phyloP scores from a whole-genome alignment of 345 rosid genomes.

The Camelina neglecta region DNA sequence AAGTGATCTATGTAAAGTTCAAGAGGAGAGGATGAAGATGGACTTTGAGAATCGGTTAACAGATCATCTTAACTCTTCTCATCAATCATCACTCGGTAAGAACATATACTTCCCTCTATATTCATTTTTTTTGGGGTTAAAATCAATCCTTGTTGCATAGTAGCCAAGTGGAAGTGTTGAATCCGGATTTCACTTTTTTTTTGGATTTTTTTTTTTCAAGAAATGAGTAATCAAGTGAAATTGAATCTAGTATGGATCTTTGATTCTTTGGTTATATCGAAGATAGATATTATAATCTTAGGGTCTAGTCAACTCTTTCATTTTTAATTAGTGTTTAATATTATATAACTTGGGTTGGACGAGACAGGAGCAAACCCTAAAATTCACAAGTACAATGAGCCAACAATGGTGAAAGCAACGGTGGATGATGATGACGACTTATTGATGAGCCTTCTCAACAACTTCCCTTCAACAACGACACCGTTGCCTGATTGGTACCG shows the following conservation, averaged over 20 bases:
- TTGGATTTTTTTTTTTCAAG: neutral
- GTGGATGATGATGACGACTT: constrained; percentile 67
- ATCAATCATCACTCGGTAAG: constrained; percentile 59
- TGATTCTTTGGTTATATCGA: constrained; percentile 7
- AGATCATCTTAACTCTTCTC: constrained; percentile 47
- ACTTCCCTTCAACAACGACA: constrained; percentile 59
- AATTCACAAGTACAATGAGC: constrained; percentile 38
- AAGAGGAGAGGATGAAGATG: constrained; percentile 23
- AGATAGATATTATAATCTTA: neutral
- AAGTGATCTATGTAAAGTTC: constrained; percentile 9
- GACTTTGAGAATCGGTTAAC: constrained; percentile 43
- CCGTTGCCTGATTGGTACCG: constrained; percentile 76
- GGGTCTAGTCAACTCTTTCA: neutral
- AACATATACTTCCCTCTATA: neutral
- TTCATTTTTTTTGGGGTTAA: neutral
- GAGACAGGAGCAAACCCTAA: constrained; percentile 44
- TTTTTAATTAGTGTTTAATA: neutral
- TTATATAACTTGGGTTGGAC: constrained; percentile 3
- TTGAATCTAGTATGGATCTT: neutral
- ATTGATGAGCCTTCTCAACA: constrained; percentile 62
- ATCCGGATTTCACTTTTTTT: neutral
- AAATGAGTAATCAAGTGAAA: constrained; percentile 3
- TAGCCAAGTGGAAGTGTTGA: neutral
- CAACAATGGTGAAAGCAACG: constrained; percentile 49
- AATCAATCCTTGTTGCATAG: neutral